Conservation (phyloP, 306 rosid species). For the Prunus persica region DNA sequence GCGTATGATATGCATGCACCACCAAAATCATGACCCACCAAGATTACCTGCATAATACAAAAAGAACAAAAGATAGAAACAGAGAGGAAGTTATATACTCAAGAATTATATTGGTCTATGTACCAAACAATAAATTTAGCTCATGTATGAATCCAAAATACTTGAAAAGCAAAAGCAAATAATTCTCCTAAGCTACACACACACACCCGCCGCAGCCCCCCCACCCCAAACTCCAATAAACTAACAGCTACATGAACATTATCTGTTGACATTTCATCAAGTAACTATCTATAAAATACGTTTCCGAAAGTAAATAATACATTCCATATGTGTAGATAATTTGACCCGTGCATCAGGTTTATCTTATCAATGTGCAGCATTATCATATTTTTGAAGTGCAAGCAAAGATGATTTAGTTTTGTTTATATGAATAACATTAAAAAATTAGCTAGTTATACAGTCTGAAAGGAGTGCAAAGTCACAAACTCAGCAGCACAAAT, state of each 20-base stretch:
- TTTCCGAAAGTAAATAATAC: too few relatives aligned
- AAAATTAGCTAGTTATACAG: neutral
- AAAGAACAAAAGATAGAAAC: neutral
- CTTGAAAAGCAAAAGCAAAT: neutral
- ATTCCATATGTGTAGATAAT: neutral
- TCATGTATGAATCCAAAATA: neutral
- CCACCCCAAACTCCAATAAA: too few relatives aligned
- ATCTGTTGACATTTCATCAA: too few relatives aligned
- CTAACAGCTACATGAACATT: too few relatives aligned
- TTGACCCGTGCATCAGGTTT: neutral
- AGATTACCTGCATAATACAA: conserved; percentile 61
- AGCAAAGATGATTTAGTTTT: neutral
- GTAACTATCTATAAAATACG: too few relatives aligned
- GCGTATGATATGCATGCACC: conserved; percentile 88
- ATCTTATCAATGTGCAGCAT: neutral
- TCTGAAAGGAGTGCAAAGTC: neutral
- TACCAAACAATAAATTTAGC: conserved; percentile 8
- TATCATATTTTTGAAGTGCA: neutral
- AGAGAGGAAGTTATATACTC: conserved; percentile 13
- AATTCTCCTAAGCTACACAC: neutral
- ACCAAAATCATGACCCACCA: conserved; percentile 98
- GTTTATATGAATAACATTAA: neutral
- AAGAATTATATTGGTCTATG: neutral
- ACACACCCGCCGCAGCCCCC: too few relatives aligned
- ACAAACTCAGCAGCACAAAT: neutral